A percentile compares a stretch with the other conserved stretches of the same genome.
phyloP scores from a whole-genome alignment of 345 rosid species.

The Eucalyptus coolabah region DNA sequence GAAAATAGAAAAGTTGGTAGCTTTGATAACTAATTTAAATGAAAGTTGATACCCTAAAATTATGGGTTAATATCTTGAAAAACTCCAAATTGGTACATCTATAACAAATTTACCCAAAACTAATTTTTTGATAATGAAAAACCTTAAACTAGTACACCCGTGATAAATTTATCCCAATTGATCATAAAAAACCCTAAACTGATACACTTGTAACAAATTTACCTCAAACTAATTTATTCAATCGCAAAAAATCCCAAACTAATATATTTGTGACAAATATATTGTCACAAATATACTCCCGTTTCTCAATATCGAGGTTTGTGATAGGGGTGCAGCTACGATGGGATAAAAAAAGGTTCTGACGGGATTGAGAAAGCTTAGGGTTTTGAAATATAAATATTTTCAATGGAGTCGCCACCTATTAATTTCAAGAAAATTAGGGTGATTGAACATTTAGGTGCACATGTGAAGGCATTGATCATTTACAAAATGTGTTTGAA shows the following conservation, averaged over 20 bases:
- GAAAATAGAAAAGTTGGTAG: not conserved
- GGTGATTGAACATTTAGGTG: not conserved
- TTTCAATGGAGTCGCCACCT: not conserved
- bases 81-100: too few relatives aligned
- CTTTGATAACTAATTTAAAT: not conserved
- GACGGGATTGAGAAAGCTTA: not conserved
- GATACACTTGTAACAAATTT: too few relatives aligned
- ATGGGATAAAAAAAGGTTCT: not conserved
- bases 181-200: too few relatives aligned
- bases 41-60: too few relatives aligned
- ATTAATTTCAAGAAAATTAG: not conserved
- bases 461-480: not conserved
- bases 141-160: fast-evolving
- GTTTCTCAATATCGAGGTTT: not conserved
- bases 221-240: fast-evolving
- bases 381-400: too few relatives aligned
- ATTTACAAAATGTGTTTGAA: not conserved
- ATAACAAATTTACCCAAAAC: too few relatives aligned
- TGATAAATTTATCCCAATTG: fast-evolving
- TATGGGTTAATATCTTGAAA: fast-evolving
- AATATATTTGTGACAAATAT: too few relatives aligned
- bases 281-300: too few relatives aligned
- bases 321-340: not conserved
- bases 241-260: too few relatives aligned
- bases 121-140: too few relatives aligned